Percentiles rank a stretch among this genome's conserved stretches.
Conservation (phyloP, 768 basidiomycete species). For the Collybiopsis confluens region DNA sequence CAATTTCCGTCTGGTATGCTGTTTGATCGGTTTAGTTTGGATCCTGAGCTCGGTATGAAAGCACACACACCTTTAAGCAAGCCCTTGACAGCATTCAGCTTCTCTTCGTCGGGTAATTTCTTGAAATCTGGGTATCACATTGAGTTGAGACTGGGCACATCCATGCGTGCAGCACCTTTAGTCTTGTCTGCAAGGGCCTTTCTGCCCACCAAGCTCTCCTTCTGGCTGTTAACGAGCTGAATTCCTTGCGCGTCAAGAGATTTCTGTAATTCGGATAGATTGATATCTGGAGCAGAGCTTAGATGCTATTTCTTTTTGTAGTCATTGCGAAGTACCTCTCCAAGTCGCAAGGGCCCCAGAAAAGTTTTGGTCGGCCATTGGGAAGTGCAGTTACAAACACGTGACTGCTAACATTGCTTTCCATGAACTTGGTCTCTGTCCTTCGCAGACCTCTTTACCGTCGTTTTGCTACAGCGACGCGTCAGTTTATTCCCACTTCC, state of each 20-base stretch:
- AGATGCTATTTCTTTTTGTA: too few species aligned
- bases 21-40: slow-evolving; percentile 6
- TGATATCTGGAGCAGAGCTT: slow-evolving; percentile 57
- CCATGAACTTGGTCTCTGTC: slow-evolving; percentile 24
- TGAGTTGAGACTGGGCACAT: background rate
- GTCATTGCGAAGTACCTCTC: slow-evolving; percentile 60
- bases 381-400: slow-evolving; percentile 13
- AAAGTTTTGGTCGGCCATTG: slow-evolving; percentile 68
- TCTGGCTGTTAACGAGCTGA: slow-evolving; percentile 97
- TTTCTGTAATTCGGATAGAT: slow-evolving; percentile 88
- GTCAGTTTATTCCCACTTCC: slow-evolving; percentile 32
- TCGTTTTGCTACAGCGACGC: slow-evolving; percentile 9
- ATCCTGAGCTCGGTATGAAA: background rate
- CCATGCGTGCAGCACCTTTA: slow-evolving; percentile 62
- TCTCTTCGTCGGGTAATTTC: slow-evolving; percentile 88
- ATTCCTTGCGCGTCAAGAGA: slow-evolving; percentile 89
- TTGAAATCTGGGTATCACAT: slow-evolving; percentile 75
- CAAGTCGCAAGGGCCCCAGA: slow-evolving; percentile 89
- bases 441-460: slow-evolving; percentile 18
- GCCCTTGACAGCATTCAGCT: slow-evolving; percentile 81
- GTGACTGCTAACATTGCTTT: slow-evolving; percentile 10
- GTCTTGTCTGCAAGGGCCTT: slow-evolving; percentile 95
- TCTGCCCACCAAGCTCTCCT: slow-evolving; percentile 90
- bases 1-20: slow-evolving; percentile 98
- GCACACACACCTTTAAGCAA: slow-evolving; percentile 69